Conservation (phyloP, 163 green algal species). For the Chloroidium sp. region DNA sequence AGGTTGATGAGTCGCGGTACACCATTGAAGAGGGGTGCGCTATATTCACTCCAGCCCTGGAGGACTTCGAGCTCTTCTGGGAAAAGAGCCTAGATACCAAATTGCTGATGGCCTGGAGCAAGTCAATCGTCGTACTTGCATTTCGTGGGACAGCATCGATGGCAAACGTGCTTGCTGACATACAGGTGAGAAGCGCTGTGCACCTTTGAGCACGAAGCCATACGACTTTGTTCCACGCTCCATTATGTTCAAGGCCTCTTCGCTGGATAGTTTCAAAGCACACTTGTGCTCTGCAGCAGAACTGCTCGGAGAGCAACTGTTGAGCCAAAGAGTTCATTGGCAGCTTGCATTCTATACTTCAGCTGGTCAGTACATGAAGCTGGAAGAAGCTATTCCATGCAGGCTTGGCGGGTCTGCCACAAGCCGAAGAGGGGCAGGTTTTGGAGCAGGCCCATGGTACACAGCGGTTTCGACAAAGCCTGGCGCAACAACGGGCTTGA, state of each 20-base stretch:
- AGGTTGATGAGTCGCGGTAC: conserved; percentile 1
- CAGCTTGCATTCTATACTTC: too few relatives aligned
- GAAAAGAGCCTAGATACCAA: conserved; percentile 42
- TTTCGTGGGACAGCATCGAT: conserved; percentile 46
- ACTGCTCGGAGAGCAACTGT: too few relatives aligned
- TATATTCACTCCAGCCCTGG: conserved; percentile 17
- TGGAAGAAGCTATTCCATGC: background rate
- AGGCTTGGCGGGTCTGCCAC: conserved; percentile 13
- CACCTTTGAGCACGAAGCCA: background rate
- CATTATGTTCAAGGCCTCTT: too few relatives aligned
- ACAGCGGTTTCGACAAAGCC: conserved; percentile 23
- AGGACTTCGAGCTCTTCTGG: conserved; percentile 31
- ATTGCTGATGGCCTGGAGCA: conserved; percentile 39
- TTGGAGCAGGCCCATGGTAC: conserved; percentile 13
- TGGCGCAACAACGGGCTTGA: conserved; percentile 18
- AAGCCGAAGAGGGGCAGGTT: conserved; percentile 4
- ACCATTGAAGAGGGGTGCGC: conserved; percentile 10
- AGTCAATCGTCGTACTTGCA: conserved; percentile 28
- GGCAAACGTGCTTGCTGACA: conserved; percentile 38
- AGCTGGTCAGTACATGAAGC: too few relatives aligned
- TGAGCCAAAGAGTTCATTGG: too few relatives aligned
- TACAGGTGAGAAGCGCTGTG: conserved; percentile 11
- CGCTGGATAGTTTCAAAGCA: too few relatives aligned
- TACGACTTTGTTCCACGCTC: too few relatives aligned
- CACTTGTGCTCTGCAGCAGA: too few relatives aligned